Evolutionary conservation across 2,329 filamentous ascomycete species (phyloP).

Genomic region (Penicillium crustosum): DNA sequence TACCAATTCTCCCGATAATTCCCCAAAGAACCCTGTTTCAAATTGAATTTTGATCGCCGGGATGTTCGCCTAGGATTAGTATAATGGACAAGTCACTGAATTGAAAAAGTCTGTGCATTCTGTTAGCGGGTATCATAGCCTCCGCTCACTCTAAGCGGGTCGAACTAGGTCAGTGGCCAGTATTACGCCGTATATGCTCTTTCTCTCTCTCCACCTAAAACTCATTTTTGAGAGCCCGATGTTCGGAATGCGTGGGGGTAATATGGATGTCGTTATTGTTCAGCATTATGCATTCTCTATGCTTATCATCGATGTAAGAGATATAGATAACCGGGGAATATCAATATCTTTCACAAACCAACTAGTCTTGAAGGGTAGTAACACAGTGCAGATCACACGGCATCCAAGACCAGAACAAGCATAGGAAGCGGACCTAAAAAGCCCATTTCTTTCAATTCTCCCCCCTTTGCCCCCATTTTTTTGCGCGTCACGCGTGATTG

Average conservation of each 20-base stretch:
- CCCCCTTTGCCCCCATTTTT: conserved; percentile 18
- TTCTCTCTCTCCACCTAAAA: conserved; percentile 1
- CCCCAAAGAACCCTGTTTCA: neutral
- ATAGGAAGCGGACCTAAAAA: neutral
- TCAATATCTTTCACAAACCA: neutral
- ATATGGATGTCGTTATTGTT: neutral
- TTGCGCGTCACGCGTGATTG: conserved; percentile 20
- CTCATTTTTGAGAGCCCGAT: neutral
- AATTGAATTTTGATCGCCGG: conserved; percentile 6
- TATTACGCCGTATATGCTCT: no score
- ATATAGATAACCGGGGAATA: neutral
- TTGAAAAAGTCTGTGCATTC: conserved; percentile 5
- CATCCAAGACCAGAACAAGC: conserved; percentile 5
- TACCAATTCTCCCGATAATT: neutral
- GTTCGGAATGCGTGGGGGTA: neutral
- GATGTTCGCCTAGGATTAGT: conserved; percentile 9
- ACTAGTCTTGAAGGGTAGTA: conserved; percentile 6
- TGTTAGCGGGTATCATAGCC: conserved; percentile 5
- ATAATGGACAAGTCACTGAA: conserved; percentile 9
- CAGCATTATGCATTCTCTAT: neutral
- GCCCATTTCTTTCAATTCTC: conserved; percentile 2
- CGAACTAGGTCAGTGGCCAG: conserved; percentile 1
- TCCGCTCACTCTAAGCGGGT: conserved; percentile 6
- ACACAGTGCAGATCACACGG: conserved; percentile 6
- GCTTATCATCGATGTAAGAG: neutral